Percentiles rank a stretch among this genome's conserved stretches.
Conservation (phyloP, 2,329 filamentous ascomycete genomes). For the Parafenestella ontariensis region DNA sequence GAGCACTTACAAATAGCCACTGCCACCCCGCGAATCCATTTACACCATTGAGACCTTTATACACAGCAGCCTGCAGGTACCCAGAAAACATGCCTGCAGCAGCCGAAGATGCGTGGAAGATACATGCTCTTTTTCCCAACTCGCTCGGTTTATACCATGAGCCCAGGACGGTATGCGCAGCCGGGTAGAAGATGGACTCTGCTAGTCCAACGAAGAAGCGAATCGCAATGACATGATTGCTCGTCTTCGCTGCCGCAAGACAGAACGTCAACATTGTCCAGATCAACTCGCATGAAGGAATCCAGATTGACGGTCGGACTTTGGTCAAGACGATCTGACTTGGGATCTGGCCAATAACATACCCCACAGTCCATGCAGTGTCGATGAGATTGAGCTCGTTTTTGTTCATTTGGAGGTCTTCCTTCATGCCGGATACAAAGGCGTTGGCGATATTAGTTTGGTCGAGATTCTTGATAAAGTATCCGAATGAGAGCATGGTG, state of each 20-base stretch:
- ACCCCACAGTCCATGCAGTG: conserved; percentile 27
- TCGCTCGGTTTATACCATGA: conserved; percentile 33
- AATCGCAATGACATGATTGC: conserved; percentile 29
- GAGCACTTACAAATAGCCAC: conserved; percentile 26
- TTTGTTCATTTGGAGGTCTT: conserved; percentile 29
- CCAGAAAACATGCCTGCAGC: conserved; percentile 35
- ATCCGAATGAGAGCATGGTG: conserved; percentile 27
- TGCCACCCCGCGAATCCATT: conserved; percentile 28
- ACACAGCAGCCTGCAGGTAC: conserved; percentile 27
- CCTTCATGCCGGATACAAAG: conserved; percentile 36
- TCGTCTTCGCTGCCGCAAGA: conserved; percentile 27
- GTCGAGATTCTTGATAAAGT: conserved; percentile 38
- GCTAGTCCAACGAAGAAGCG: conserved; percentile 30
- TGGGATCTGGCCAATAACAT: conserved; percentile 31
- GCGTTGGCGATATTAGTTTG: conserved; percentile 36
- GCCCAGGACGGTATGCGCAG: conserved; percentile 29
- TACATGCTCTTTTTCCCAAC: conserved; percentile 32
- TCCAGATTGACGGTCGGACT: conserved; percentile 27
- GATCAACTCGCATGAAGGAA: conserved; percentile 25
- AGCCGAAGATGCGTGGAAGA: conserved; percentile 28
- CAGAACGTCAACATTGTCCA: conserved; percentile 34
- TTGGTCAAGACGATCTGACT: conserved; percentile 31
- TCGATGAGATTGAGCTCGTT: conserved; percentile 33
- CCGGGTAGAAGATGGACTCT: conserved; percentile 28
- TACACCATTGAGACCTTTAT: conserved; percentile 24